Evolutionary conservation across 192 early-diverging fungal genomes (phyloP).

Genomic region (Coemansia sp.): DNA sequence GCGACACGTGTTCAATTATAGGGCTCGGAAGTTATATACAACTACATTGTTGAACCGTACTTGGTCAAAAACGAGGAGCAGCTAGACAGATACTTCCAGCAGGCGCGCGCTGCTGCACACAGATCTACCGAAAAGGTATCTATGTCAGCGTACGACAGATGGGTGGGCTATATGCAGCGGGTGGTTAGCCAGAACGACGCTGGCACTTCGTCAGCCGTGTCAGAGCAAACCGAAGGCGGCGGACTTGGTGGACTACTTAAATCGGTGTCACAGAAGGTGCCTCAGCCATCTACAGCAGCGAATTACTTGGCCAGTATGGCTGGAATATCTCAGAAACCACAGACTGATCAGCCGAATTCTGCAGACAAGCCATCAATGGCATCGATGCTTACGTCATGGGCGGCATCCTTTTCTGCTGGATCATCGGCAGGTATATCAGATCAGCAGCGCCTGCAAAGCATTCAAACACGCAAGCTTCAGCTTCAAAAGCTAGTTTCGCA

Average conservation of each 20-base stretch:
- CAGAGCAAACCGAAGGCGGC: conserved; percentile 2
- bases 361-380: conserved; percentile 10
- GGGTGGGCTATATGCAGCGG: conserved; percentile 47
- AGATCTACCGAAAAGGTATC: conserved; percentile 36
- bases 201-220: not conserved
- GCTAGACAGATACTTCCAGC: conserved; percentile 40
- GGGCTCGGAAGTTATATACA: conserved; percentile 50
- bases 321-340: conserved; percentile 8
- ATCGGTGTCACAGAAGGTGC: conserved; percentile 31
- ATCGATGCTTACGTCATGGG: conserved; percentile 40
- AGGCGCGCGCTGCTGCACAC: conserved; percentile 44
- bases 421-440: conserved; percentile 20
- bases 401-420: conserved; percentile 21
- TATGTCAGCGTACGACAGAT: conserved; percentile 45
- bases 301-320: conserved; percentile 27
- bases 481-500: conserved; percentile 46
- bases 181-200: conserved; percentile 23
- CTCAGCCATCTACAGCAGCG: conserved; percentile 32
- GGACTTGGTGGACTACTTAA: conserved; percentile 29
- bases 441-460: conserved; percentile 38
- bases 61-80: conserved; percentile 35
- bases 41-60: conserved; percentile 50
- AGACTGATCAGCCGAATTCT: not conserved
- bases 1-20: conserved; percentile 10
- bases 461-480: conserved; percentile 39